Percentiles rank a stretch among this genome's conserved stretches.
These are phyloP conservation scores for Aphanocladium album DNA, from an alignment of 2,329 filamentous ascomycete genomes.

Conservation along the genomic window DNA sequence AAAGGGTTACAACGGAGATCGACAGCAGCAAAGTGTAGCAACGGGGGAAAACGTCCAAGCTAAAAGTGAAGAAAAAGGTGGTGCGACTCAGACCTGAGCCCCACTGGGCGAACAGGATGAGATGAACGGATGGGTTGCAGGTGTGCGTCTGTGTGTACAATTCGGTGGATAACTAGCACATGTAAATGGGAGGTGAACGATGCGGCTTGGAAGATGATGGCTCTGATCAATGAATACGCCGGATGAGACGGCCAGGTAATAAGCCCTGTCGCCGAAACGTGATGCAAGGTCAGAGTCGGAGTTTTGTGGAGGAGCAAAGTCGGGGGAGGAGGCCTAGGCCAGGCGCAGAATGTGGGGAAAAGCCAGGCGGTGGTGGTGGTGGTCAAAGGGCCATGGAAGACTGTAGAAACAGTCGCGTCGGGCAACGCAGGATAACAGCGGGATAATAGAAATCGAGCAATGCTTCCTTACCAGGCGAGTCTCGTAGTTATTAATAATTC, in stretches of 20 bases:
- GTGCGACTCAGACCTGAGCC: constrained; percentile 3
- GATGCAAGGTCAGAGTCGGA: background rate
- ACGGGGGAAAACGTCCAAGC: background rate
- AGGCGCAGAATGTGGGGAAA: background rate
- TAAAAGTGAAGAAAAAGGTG: background rate
- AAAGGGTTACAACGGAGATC: constrained; percentile 7
- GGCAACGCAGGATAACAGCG: background rate
- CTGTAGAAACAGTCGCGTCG: background rate
- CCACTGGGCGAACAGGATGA: background rate
- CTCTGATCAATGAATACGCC: too few relatives aligned
- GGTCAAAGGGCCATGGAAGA: too few relatives aligned
- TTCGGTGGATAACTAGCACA: too few relatives aligned
- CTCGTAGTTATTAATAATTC: background rate
- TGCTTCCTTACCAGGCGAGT: background rate
- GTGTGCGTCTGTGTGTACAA: background rate
- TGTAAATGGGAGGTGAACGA: background rate
- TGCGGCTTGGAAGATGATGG: background rate
- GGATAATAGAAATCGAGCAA: background rate
- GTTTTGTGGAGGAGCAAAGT: constrained; percentile 1
- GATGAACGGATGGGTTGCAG: background rate
- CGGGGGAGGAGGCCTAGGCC: background rate
- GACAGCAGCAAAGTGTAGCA: background rate
- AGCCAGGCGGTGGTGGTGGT: too few relatives aligned
- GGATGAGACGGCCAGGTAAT: background rate
- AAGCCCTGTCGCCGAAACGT: background rate